Evolutionary conservation across 1,284 basidiomycete genomes (phyloP).

Genomic region (Polyporus tsugae): DNA sequence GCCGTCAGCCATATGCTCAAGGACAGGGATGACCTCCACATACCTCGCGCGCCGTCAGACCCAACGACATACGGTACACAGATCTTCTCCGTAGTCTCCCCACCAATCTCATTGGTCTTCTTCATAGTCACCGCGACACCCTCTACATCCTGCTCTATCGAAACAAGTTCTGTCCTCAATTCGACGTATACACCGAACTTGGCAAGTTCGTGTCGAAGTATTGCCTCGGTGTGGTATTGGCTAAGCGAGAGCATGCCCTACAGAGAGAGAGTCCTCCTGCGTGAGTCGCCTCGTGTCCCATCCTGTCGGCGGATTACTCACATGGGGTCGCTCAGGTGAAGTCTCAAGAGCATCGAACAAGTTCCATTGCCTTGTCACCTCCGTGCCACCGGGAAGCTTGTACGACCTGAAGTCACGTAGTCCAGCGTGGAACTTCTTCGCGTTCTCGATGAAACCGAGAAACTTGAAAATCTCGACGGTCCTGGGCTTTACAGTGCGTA

Average conservation of each 20-base stretch:
- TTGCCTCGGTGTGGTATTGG: conserved; percentile 39
- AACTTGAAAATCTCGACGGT: conserved; percentile 34
- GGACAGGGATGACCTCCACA: not conserved
- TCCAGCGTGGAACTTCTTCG: not conserved
- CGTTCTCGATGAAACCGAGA: conserved; percentile 32
- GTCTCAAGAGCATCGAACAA: conserved; percentile 18
- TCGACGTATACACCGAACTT: conserved; percentile 41
- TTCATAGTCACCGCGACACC: conserved; percentile 34
- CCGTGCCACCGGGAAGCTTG: conserved; percentile 32
- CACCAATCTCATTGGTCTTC: conserved; percentile 3
- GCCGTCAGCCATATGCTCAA: not conserved
- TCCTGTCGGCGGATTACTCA: conserved; percentile 18
- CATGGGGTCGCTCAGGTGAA: conserved; percentile 36
- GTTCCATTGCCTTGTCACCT: conserved; percentile 22
- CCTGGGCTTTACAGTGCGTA: conserved; percentile 23
- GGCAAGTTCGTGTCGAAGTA: conserved; percentile 42
- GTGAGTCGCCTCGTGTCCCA: not conserved
- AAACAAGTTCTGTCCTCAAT: conserved; percentile 38
- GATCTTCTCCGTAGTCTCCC: conserved; percentile 26
- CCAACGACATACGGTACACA: conserved; percentile 42
- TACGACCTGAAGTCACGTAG: conserved; percentile 23
- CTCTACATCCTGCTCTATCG: conserved; percentile 38
- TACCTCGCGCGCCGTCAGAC: conserved; percentile 48
- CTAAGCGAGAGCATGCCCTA: conserved; percentile 11
- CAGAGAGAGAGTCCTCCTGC: not conserved